phyloP scores from a whole-genome alignment of 2,329 filamentous ascomycete species.

The Neodidymelliopsis sp. region DNA sequence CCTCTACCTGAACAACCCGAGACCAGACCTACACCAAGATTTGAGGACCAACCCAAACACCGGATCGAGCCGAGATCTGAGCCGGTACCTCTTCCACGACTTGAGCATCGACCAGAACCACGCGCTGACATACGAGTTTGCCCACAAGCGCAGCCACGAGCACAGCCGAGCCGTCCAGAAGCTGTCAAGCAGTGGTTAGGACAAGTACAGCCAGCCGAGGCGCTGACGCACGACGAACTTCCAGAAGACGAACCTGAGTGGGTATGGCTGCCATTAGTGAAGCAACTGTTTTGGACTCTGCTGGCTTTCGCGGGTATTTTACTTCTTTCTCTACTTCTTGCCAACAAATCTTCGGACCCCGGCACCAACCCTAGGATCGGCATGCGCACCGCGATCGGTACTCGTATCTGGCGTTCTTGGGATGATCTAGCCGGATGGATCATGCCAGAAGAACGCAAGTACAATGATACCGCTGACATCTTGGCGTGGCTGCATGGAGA shows the following conservation, averaged over 20 bases:
- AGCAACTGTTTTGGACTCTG: slow-evolving; percentile 21
- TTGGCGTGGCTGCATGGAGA: slow-evolving; percentile 6
- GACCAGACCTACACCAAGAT: background rate
- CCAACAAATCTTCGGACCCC: slow-evolving; percentile 8
- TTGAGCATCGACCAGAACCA: background rate
- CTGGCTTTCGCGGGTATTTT: background rate
- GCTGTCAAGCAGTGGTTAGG: slow-evolving; percentile 31
- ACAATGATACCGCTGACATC: slow-evolving; percentile 6
- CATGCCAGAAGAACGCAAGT: slow-evolving; percentile 13
- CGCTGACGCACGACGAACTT: background rate
- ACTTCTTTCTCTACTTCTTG: slow-evolving; percentile 3
- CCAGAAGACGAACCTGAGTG: slow-evolving; percentile 25
- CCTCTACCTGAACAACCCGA: background rate
- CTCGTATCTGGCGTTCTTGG: slow-evolving; percentile 26
- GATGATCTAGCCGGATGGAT: slow-evolving; percentile 26
- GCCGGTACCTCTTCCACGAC: background rate
- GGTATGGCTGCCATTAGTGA: slow-evolving; percentile 20
- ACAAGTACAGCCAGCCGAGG: slow-evolving; percentile 16
- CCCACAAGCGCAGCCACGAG: slow-evolving; percentile 11
- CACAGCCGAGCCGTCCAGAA: slow-evolving; percentile 17
- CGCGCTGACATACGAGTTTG: slow-evolving; percentile 1
- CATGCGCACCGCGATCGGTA: slow-evolving; percentile 20
- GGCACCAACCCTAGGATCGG: slow-evolving; percentile 11
- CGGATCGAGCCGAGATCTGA: background rate
- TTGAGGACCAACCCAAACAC: background rate